These are phyloP conservation scores for Penicillium aurantiogriseum DNA, from an alignment of 2,329 filamentous ascomycete genomes.

Conservation along the genomic window DNA sequence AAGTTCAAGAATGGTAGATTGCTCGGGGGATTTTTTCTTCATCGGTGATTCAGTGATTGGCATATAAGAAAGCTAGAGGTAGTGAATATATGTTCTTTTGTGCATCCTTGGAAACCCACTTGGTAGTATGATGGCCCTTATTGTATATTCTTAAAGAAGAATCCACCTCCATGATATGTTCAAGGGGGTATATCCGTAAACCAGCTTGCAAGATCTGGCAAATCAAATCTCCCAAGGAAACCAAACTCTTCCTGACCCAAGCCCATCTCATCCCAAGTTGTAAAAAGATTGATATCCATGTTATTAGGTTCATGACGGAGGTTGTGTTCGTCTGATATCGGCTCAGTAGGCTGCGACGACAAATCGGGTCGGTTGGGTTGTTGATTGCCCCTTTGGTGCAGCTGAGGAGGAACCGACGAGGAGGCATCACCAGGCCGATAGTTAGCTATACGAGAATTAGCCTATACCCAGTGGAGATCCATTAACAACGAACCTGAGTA, in stretches of 20 bases:
- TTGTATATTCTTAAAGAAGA: no score
- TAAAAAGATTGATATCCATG: constrained; percentile 14
- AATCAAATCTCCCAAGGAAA: constrained; percentile 23
- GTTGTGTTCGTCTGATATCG: background rate
- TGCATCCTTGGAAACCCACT: no score
- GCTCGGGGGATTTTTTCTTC: no score
- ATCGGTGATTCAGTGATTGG: no score
- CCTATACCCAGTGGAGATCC: background rate
- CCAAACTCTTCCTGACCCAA: constrained; percentile 23
- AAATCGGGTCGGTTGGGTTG: background rate
- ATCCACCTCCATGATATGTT: background rate
- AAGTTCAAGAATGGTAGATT: no score
- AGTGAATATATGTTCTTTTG: no score
- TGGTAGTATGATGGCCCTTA: background rate
- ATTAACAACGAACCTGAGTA: constrained; percentile 13
- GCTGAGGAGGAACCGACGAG: constrained; percentile 1
- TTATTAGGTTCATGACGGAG: constrained; percentile 2
- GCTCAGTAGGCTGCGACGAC: background rate
- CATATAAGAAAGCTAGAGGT: no score
- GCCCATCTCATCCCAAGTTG: constrained; percentile 22
- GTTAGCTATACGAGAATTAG: constrained; percentile 8
- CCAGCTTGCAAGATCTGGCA: constrained; percentile 26
- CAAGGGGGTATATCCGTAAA: constrained; percentile 18
- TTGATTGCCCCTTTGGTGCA: constrained; percentile 7
- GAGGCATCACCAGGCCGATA: constrained; percentile 6